phyloP scores from a whole-genome alignment of 306 rosid species.

The Delonix regia region DNA sequence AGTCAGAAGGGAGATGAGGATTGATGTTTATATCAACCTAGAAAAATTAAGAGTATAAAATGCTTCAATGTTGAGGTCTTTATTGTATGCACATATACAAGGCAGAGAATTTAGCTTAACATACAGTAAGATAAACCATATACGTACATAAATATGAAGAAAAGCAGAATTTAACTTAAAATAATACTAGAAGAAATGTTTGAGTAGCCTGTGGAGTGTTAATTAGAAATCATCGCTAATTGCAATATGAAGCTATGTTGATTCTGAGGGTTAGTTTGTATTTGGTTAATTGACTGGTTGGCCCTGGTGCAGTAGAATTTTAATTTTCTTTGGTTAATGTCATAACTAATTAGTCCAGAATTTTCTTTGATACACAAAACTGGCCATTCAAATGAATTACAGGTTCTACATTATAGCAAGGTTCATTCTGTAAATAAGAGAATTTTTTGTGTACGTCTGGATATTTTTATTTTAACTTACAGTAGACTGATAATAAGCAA shows the following conservation, averaged over 20 bases:
- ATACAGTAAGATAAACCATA: background rate
- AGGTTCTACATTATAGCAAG: background rate
- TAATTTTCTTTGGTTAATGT: background rate
- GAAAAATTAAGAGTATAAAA: slow-evolving; percentile 26
- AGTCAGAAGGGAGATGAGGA: slow-evolving; percentile 87
- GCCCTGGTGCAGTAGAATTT: background rate
- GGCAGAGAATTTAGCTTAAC: slow-evolving; percentile 6
- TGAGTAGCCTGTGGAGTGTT: no score
- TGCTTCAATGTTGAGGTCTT: slow-evolving; percentile 22
- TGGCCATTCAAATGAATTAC: background rate
- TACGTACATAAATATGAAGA: background rate
- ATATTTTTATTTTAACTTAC: background rate
- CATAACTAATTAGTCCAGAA: background rate
- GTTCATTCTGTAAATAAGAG: background rate
- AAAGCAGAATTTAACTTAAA: background rate
- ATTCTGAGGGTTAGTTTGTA: slow-evolving; percentile 1
- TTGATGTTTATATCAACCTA: slow-evolving; percentile 82
- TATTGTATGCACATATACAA: background rate
- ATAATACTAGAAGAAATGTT: slow-evolving; percentile 6
- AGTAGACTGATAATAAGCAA: background rate
- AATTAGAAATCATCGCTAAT: slow-evolving; percentile 1
- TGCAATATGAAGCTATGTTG: background rate
- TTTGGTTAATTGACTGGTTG: background rate
- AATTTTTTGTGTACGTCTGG: background rate
- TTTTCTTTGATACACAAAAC: background rate